A percentile compares a stretch with the other conserved stretches of the same genome.
Evolutionary conservation across 2,329 filamentous ascomycete species (phyloP).

Genomic region (Coleophoma crateriformis): DNA sequence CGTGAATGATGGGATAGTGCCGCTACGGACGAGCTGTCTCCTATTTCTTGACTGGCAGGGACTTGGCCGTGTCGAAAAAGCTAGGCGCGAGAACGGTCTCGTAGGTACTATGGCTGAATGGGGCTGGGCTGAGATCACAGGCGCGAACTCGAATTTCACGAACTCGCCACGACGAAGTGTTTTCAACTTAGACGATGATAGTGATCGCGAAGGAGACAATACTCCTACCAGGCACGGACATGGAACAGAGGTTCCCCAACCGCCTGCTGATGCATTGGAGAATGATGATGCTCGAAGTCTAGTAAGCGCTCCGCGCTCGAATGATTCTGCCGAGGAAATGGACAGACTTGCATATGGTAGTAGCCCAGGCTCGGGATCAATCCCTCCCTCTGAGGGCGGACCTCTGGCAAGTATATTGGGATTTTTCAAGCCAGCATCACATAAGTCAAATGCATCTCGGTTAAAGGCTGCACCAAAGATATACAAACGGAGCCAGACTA

Average conservation of each 20-base stretch:
- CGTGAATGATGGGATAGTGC: conserved; percentile 96
- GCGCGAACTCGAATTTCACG: conserved; percentile 44
- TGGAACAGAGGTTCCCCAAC: conserved; percentile 61
- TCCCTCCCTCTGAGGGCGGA: conserved; percentile 37
- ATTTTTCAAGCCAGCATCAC: conserved; percentile 60
- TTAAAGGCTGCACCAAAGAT: conserved; percentile 60
- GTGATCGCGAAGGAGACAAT: conserved; percentile 23
- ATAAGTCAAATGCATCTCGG: conserved; percentile 43
- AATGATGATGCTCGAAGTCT: conserved; percentile 62
- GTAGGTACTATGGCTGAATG: conserved; percentile 91
- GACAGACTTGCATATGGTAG: background rate
- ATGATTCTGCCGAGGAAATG: conserved; percentile 7
- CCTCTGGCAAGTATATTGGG: conserved; percentile 55
- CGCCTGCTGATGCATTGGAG: conserved; percentile 56
- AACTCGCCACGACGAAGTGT: conserved; percentile 17
- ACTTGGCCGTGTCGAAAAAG: conserved; percentile 88
- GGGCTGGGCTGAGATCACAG: conserved; percentile 89
- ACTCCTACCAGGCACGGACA: conserved; percentile 36
- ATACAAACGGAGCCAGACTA: conserved; percentile 72
- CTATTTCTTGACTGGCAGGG: conserved; percentile 96
- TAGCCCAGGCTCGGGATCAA: conserved; percentile 8
- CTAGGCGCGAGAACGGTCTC: conserved; percentile 82
- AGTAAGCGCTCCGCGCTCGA: conserved; percentile 33
- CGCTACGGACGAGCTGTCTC: conserved; percentile 89
- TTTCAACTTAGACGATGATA: conserved; percentile 14